These are phyloP conservation scores for Bocquillonia castaneifolia DNA, from an alignment of 441 rosid species.

Conservation along the genomic window DNA sequence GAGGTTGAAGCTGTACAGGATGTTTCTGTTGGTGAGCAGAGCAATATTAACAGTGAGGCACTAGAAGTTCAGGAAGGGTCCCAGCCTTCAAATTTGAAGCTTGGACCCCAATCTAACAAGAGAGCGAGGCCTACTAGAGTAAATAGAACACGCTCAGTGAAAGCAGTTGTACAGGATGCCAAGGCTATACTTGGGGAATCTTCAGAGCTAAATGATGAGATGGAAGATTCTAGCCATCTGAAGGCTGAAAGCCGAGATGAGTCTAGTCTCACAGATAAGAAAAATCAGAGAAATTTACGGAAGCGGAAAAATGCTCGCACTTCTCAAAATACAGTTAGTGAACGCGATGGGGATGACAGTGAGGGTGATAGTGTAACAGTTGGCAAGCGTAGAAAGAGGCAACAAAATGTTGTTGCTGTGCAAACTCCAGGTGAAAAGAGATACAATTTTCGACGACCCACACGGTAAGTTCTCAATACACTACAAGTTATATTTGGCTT, in stretches of 20 bases:
- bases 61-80: slow-evolving; percentile 40
- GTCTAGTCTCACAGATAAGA: slow-evolving; percentile 45
- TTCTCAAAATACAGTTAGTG: slow-evolving; percentile 50
- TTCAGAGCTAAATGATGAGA: slow-evolving; percentile 39
- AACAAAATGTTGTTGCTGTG: slow-evolving; percentile 45
- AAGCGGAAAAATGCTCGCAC: slow-evolving; percentile 58
- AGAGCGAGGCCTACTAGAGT: slow-evolving; percentile 52
- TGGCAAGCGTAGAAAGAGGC: slow-evolving; percentile 62
- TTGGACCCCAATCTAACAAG: slow-evolving; percentile 37
- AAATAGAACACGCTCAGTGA: slow-evolving; percentile 64
- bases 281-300: slow-evolving; percentile 43
- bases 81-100: slow-evolving; percentile 45
- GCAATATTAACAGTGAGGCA: slow-evolving; percentile 36
- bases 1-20: slow-evolving; percentile 41
- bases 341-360: slow-evolving; percentile 57
- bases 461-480: slow-evolving; percentile 39
- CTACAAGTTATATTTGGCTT: neutral
- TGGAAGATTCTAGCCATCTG: slow-evolving; percentile 47
- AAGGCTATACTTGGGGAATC: slow-evolving; percentile 63
- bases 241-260: slow-evolving; percentile 51
- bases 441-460: slow-evolving; percentile 73
- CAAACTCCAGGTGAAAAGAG: slow-evolving; percentile 42
- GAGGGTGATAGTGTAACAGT: slow-evolving; percentile 64
- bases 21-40: slow-evolving; percentile 36
- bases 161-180: slow-evolving; percentile 75